Evolutionary conservation across 192 early-diverging fungal species (phyloP).

Genomic region (Backusella tuberculispora): DNA sequence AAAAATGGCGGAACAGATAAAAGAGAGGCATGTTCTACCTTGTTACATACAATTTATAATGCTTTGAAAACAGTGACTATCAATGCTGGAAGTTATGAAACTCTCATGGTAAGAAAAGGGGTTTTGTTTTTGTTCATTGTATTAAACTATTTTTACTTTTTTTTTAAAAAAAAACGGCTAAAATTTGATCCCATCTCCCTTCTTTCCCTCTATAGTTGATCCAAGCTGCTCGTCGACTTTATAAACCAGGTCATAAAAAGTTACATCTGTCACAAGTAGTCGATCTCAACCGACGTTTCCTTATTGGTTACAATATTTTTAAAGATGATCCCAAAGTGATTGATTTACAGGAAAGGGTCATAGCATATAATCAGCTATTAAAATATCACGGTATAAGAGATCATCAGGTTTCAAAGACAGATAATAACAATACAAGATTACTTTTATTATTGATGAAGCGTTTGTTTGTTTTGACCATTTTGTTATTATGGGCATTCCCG

Average conservation of each 20-base stretch:
- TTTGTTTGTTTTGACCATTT: conserved; percentile 66
- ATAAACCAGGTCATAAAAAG: conserved; percentile 85
- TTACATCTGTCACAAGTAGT: conserved; percentile 86
- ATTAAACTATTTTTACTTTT: too few species aligned
- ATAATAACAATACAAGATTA: conserved; percentile 65
- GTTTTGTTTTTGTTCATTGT: too few species aligned
- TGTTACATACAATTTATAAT: conserved; percentile 82
- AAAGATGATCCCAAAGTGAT: conserved; percentile 82
- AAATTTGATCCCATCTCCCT: conserved; percentile 2
- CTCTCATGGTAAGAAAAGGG: conserved; percentile 72
- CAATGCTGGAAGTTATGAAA: conserved; percentile 92
- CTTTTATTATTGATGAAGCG: conserved; percentile 74
- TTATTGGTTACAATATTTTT: conserved; percentile 81
- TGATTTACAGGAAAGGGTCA: conserved; percentile 75
- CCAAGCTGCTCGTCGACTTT: conserved; percentile 92
- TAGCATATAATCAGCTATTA: conserved; percentile 87
- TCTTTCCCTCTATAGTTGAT: conserved; percentile 61
- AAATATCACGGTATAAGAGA: conserved; percentile 93
- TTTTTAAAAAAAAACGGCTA: neutral
- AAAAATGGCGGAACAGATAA: conserved; percentile 81
- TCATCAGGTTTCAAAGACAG: conserved; percentile 91
- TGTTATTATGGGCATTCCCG: conserved; percentile 82
- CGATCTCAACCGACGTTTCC: conserved; percentile 88
- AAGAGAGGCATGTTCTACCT: conserved; percentile 75
- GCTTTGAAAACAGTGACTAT: conserved; percentile 88